Evolutionary conservation across 1,139 yeast species (phyloP), one percentile per base, ranked within the genome.

Genomic region (Debaryomyces singareniensis): DNA sequence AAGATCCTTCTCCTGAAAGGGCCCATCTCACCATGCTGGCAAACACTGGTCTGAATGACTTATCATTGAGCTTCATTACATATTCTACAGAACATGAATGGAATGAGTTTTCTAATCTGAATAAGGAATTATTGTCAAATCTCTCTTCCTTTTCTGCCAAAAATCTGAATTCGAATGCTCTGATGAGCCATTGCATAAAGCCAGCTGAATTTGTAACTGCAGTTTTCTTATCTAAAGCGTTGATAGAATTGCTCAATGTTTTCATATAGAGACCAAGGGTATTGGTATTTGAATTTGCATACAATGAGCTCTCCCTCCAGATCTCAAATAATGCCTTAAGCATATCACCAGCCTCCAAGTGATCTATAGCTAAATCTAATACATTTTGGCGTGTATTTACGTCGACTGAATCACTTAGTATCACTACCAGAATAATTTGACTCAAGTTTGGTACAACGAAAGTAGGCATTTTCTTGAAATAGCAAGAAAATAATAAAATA

Each of bases 11-110:
- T 32, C 87, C 95, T 38, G 75, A 79, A 42, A 84, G 72, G 3
- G 96, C 94, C 98, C 98, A 91, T 53, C 91, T 76, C n/a, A 82
- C 87, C 48, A 86, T 66, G 24, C 79, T 68, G 5, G 91, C 89
- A 60, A 93, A 89, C 47, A 86, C 61, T 15, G 98, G 98, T 50
- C 97, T 75, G 71, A 91, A 93, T 10, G 79, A 74, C 62, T 86
- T 86, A 55, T 91, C 98, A 50, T 91, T 91, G 55, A 93, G 71
- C 55, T 91, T 89, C 80, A 91, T 71, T 15, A 91, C 94, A 43
- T 78, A 79, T 20, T 67, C 66, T 40, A 89, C 75, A 25, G 86
- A 91, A 53, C 89, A 75, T 28, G 71, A 63, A 46, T 83, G 81
- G 52, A 82, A 75, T 12, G 83, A 71, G 20, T 85, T 70, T 51